A percentile compares a stretch with the other conserved stretches of the same genome.
These are phyloP conservation scores for Atkinsonella texensis DNA, from an alignment of 2,329 filamentous ascomycete species.

Conservation along the genomic window DNA sequence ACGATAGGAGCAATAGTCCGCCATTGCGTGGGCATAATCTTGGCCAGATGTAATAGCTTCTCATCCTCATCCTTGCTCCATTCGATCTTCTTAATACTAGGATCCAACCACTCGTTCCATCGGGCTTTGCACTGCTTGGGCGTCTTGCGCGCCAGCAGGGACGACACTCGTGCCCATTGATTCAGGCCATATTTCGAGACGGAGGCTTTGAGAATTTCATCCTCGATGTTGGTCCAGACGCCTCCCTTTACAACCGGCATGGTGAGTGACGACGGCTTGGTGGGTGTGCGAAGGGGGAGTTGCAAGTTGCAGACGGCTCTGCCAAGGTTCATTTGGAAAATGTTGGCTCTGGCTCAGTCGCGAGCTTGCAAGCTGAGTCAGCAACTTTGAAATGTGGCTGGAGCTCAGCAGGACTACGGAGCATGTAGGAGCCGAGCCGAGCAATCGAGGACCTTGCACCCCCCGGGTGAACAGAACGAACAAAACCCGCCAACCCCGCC, in stretches of 20 bases:
- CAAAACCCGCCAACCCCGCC: too few relatives aligned
- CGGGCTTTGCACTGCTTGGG: constrained; percentile 98
- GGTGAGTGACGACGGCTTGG: constrained; percentile 19
- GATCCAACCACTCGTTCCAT: constrained; percentile 98
- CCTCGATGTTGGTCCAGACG: constrained; percentile 68
- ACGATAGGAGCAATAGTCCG: constrained; percentile 95
- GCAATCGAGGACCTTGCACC: too few relatives aligned
- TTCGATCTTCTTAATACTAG: constrained; percentile 95
- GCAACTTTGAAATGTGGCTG: too few relatives aligned
- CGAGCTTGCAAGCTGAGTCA: too few relatives aligned
- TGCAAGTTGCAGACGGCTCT: neutral
- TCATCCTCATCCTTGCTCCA: constrained; percentile 99
- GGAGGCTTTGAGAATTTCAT: constrained; percentile 94
- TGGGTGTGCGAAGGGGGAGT: neutral
- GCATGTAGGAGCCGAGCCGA: too few relatives aligned
- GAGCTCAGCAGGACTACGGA: too few relatives aligned
- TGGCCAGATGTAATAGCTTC: constrained; percentile 89
- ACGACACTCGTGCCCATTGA: constrained; percentile 97
- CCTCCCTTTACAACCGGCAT: constrained; percentile 67
- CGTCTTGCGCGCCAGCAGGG: constrained; percentile 90
- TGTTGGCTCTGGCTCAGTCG: neutral
- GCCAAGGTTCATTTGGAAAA: neutral
- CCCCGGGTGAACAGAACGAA: too few relatives aligned
- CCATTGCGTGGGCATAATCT: constrained; percentile 99
- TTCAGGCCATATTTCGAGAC: constrained; percentile 93